Conservation (phyloP, 23 red algal species). For the Gracilaria domingensis region DNA sequence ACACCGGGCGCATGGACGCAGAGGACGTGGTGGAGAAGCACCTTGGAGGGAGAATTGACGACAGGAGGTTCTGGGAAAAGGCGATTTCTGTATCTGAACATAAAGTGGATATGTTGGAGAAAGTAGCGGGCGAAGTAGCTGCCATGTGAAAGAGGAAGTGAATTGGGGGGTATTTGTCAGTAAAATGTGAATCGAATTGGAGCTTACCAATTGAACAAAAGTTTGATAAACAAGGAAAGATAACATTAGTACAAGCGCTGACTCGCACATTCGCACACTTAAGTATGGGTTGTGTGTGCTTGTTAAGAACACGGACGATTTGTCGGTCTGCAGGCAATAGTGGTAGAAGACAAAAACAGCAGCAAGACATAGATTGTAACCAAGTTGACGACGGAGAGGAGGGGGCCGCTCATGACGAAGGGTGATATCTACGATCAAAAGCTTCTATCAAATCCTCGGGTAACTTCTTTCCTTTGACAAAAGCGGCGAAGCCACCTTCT, state of each 20-base stretch:
- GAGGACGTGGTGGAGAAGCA: conserved; percentile 69
- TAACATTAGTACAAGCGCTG: not conserved
- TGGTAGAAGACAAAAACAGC: not conserved
- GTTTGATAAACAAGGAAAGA: not conserved
- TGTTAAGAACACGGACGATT: not conserved
- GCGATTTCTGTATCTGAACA: conserved; percentile 70
- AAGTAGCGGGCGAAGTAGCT: conserved; percentile 49
- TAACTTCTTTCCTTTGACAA: conserved; percentile 5
- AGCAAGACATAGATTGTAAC: not conserved
- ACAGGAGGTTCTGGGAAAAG: conserved; percentile 65
- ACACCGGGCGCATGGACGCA: conserved; percentile 81
- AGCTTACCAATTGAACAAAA: not conserved
- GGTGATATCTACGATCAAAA: conserved; percentile 17
- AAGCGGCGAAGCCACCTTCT: conserved; percentile 40
- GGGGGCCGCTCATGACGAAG: not conserved
- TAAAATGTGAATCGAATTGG: conserved; percentile 7
- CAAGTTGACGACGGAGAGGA: too few relatives aligned
- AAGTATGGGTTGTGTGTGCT: not conserved
- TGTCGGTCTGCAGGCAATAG: not conserved
- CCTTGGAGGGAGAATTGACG: conserved; percentile 67
- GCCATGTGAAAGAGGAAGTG: conserved; percentile 3
- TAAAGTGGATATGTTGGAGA: conserved; percentile 62
- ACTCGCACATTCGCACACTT: not conserved
- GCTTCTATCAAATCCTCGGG: conserved; percentile 23
- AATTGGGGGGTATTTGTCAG: conserved; percentile 14